Evolutionary conservation across 2,329 filamentous ascomycete species (phyloP), one percentile per base, ranked within the genome.

Genomic region (Cercospora brassicicola): DNA sequence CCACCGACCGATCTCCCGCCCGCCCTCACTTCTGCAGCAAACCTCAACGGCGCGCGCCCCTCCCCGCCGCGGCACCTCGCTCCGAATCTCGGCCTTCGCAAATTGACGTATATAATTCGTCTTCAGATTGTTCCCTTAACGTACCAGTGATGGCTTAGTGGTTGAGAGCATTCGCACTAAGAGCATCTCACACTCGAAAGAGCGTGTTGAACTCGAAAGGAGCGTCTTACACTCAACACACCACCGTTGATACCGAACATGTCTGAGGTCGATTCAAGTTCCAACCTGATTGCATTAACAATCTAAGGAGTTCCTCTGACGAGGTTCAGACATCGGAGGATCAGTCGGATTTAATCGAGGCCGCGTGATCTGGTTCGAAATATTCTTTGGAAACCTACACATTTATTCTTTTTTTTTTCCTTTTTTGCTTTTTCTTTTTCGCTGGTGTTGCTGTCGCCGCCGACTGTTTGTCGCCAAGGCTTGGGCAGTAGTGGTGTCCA

Each of bases 231-330:
- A 57, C 55, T 57, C 55, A 33, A 57, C 23, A 53, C 15, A 57
- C 55, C 55, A 33, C 55, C n/a, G 23, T 57, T 28, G 18, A 31
- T 28, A 57, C 26, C 15, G 28, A 57, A 26, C 23, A 57, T 33
- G 30, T 33, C 55, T 33, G 55, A 57, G 55, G 28, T 57, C 55
- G 55, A 57, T 57, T 57, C 55, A 57, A 18, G 55, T 57, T 57
- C 55, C 55, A 23, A 57, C 55, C 30, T 57, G 55, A 57, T 33
- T 33, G 55, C 55, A 18, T 33, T 9, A 26, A 28, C 55, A n/a
- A 33, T 57, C 55, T 31, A 33, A 57, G 8, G 55, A 57, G 55
- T 33, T 33, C 55, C 55, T 30, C 55, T 57, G 55, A 57, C 55
- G 55, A 57, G 55, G 55, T 11, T 57, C 55, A 33, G 55, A 33